Evolutionary conservation across 768 basidiomycete genomes (phyloP).

Genomic region (Sporobolomyces pararoseus): DNA sequence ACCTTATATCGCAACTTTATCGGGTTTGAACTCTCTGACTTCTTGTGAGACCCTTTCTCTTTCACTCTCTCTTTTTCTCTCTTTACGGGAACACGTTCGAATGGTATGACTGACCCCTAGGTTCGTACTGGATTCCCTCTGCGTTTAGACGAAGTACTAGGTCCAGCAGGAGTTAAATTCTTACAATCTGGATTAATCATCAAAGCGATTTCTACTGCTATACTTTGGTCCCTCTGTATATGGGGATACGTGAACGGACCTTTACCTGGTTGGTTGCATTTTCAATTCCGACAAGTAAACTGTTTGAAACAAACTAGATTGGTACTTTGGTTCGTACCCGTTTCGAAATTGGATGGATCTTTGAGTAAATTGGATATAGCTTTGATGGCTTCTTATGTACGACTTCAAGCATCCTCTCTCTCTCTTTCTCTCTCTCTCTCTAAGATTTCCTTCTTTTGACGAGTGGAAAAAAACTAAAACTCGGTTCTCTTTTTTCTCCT

Average conservation of each 20-base stretch:
- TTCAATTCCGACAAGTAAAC: constrained; percentile 30
- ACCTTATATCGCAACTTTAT: constrained; percentile 27
- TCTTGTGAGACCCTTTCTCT: constrained; percentile 2
- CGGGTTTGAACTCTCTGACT: constrained; percentile 29
- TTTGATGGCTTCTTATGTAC: constrained; percentile 24
- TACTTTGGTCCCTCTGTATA: constrained; percentile 32
- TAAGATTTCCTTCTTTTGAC: no score
- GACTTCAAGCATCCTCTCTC: neutral
- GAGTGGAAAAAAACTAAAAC: no score
- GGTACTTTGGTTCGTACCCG: constrained; percentile 29
- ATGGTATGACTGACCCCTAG: no score
- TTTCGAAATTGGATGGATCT: neutral
- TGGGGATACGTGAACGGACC: constrained; percentile 22
- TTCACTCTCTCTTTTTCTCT: neutral
- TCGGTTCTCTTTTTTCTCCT: no score
- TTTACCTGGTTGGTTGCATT: constrained; percentile 13
- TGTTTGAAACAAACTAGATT: constrained; percentile 18
- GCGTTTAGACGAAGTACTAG: constrained; percentile 34
- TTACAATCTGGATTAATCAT: constrained; percentile 34
- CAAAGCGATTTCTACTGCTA: constrained; percentile 17
- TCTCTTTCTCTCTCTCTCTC: neutral
- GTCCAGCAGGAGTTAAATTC: constrained; percentile 23
- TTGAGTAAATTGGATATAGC: neutral
- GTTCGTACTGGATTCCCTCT: no score
- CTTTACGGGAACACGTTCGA: no score